Evolutionary conservation across 345 rosid species (phyloP), one percentile per base, ranked within the genome.

Genomic region (Erysimum cheiranthoides): DNA sequence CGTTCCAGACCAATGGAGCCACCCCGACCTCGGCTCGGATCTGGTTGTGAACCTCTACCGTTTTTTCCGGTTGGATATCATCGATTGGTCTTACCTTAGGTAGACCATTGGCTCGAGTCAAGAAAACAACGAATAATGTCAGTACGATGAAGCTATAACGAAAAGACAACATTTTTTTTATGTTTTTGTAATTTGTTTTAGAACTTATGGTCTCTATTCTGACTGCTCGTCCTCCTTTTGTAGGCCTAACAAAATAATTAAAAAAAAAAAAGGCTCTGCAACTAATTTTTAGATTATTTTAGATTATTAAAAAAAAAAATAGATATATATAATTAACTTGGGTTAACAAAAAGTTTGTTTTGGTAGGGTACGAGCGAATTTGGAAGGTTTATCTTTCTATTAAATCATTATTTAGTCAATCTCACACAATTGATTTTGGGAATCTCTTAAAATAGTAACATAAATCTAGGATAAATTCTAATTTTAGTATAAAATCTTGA

Each of bases 21-120:
- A 86, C 92, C 1, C 84, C 82, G 0, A 87, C 89, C 12, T 17
- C 76, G 0, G 72, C 77, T 13, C 89, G 84, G 32, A 83, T 84
- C 25, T 61, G n/a, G 66, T 87, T 87, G 80, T 87, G 89, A 36
- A 73, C 77, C 21, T 53, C 30, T 50, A 86, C 9, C 32, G 80
- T 84, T 72, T 83, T 71, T 11, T 68, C 70, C 0, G 62, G 82
- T 11, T 81, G 73, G 74, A 84, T 51, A 39, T 83, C 86, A 11
- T 73, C 30, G n/a, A 75, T 59, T 47, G 80, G 79, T 14, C 17
- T 16, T 8, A 69, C 74, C 1, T n/a, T 11, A 43, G 57, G 74
- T 32, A 76, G 43, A 70, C 66, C 52, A 54, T 70, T 11, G 60
- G 72, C 21, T 54, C 12, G 71, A 47, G 46, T 70, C 63, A 36